Percentiles rank a stretch among this genome's conserved stretches.
phyloP scores from a whole-genome alignment of 176 grass and related monocot species.

The Triticum timopheevii region DNA sequence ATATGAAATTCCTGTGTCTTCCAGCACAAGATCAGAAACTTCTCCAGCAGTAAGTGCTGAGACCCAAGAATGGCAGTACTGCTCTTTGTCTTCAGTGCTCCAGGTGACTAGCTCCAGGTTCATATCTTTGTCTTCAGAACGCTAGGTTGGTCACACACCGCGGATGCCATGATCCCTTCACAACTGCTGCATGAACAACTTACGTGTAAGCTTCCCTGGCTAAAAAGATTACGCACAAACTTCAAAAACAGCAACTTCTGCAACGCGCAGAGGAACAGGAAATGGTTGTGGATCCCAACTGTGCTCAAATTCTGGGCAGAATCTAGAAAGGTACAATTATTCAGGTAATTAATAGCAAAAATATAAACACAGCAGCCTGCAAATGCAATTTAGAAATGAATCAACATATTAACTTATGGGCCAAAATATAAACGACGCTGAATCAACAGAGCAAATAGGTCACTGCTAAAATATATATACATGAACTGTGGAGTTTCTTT shows the following conservation, averaged over 20 bases:
- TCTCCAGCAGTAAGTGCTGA: not conserved
- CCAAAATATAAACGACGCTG: no score
- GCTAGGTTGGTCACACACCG: not conserved
- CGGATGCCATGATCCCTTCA: no score
- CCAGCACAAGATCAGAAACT: not conserved
- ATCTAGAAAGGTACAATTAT: not conserved
- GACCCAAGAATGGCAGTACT: not conserved
- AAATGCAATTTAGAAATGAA: no score
- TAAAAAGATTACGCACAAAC: not conserved
- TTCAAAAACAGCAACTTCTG: no score
- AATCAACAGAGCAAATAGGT: no score
- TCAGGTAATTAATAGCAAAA: not conserved
- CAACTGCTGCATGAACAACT: not conserved
- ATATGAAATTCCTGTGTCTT: not conserved
- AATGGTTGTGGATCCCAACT: not conserved
- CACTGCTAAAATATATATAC: no score
- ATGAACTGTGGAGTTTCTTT: no score
- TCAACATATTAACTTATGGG: no score
- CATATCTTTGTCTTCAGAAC: no score
- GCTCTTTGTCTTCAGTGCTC: not conserved
- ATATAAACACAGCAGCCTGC: no score
- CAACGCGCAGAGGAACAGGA: no score
- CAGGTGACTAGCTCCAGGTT: no score
- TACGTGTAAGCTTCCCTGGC: not conserved
- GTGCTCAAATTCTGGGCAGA: not conserved